Evolutionary conservation across 805 yeast genomes (phyloP), one percentile per base, ranked within the genome.

Genomic region (Lipomyces starkeyi): DNA sequence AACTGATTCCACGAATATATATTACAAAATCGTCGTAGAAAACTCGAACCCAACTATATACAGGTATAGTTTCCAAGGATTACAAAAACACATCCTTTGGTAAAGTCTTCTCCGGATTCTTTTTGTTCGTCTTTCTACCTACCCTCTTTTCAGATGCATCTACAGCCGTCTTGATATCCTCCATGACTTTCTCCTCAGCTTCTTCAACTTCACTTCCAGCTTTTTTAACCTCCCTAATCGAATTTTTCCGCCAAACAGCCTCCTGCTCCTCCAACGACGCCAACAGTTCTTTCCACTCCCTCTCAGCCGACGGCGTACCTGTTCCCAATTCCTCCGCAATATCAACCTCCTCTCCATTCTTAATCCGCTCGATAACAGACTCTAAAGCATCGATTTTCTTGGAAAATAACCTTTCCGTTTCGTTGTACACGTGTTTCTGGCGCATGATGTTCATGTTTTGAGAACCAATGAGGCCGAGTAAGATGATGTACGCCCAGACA

Each of bases 381-480:
- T 61, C 64, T 8, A 68, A 37, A 14, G 58, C 64, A 20, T 66
- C 64, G 54, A 63, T 60, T 54, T 64, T 65, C 20, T 37, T 49
- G 9, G 56, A 47, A 27, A 53, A 58, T 55, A 37, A 11, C 17
- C 71, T 66, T 29, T 65, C 29, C 43, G 62, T 43, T 27, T 62
- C 69, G 32, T 59, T 32, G 35, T 66, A 60, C 17, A 32, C 47
- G 58, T 68, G 65, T 25, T 64, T 65, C 34, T 65, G 67, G 3
- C 70, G 64, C 70, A 68, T 66, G 35, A 68, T 62, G 58, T 68
- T 68, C 34, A 68, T 65, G 56, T 68, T 65, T 29, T 61, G 58
- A 27, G 71, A 68, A 17, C 71, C 71, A n/a, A 64, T 59, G 29
- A 66, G 61, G n/a, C 60, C 67, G n/a, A 68, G 63, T 3, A 68